These are phyloP conservation scores for Rhamnella rubrinervis DNA, from an alignment of 331 rosid species.

Conservation along the genomic window DNA sequence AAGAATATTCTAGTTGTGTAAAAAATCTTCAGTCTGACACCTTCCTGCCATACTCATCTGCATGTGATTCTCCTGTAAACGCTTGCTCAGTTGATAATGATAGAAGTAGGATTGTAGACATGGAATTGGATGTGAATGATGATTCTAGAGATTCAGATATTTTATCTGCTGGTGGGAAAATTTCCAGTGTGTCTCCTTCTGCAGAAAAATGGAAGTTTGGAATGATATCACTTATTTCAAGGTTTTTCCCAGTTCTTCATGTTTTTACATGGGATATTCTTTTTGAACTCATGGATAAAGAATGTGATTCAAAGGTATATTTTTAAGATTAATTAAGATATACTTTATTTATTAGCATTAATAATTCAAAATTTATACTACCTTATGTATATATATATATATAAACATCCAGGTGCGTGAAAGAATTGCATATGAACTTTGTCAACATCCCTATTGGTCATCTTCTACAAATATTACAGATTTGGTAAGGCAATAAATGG, in stretches of 20 bases:
- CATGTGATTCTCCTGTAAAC: slow-evolving; percentile 34
- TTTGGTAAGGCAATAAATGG: slow-evolving; percentile 55
- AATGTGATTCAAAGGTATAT: slow-evolving; percentile 67
- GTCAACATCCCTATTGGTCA: slow-evolving; percentile 76
- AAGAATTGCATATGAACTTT: slow-evolving; percentile 56
- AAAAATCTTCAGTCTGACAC: slow-evolving; percentile 42
- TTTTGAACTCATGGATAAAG: slow-evolving; percentile 60
- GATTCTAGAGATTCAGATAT: slow-evolving; percentile 64
- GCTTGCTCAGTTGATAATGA: slow-evolving; percentile 35
- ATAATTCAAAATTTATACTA: neutral
- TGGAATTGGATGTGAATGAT: slow-evolving; percentile 77
- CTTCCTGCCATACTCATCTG: slow-evolving; percentile 37
- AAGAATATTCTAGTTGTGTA: slow-evolving; percentile 51
- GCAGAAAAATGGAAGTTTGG: slow-evolving; percentile 63
- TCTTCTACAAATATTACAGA: slow-evolving; percentile 51
- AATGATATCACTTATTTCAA: slow-evolving; percentile 62
- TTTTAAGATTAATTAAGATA: slow-evolving; percentile 13
- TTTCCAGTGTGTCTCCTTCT: slow-evolving; percentile 40
- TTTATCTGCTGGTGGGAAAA: slow-evolving; percentile 39
- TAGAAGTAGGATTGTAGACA: slow-evolving; percentile 70
- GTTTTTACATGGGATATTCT: slow-evolving; percentile 64
- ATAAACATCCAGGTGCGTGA: slow-evolving; percentile 57
- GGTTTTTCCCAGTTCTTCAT: slow-evolving; percentile 61
- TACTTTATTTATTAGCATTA: slow-evolving; percentile 19
- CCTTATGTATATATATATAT: neutral